Conservation (phyloP, 2,329 filamentous ascomycete species). For the Mollisiaceae sp. region DNA sequence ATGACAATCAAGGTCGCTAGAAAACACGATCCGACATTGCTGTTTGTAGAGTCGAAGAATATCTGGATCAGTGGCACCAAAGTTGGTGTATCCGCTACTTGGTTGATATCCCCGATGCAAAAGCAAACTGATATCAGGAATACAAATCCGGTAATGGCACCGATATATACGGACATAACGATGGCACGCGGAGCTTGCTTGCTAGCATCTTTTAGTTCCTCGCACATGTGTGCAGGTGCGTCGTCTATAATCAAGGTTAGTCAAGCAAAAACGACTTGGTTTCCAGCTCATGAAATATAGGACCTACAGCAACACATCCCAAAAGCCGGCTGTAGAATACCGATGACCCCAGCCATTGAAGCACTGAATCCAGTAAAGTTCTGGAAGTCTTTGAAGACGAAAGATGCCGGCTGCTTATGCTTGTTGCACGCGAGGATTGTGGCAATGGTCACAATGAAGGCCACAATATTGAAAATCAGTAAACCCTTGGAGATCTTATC, state of each 20-base stretch:
- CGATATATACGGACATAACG: conserved; percentile 53
- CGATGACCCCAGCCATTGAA: conserved; percentile 57
- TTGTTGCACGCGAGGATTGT: conserved; percentile 59
- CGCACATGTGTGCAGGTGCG: conserved; percentile 57
- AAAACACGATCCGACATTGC: conserved; percentile 51
- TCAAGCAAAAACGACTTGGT: no score
- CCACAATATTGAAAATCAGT: conserved; percentile 57
- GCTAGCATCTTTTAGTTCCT: conserved; percentile 57
- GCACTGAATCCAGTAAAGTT: conserved; percentile 58
- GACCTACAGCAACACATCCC: conserved; percentile 55
- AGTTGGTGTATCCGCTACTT: conserved; percentile 48
- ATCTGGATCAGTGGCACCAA: conserved; percentile 57
- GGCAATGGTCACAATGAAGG: conserved; percentile 57
- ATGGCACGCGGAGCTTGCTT: conserved; percentile 57
- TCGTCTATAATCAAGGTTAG: conserved; percentile 26
- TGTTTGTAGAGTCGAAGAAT: conserved; percentile 53
- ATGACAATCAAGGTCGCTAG: conserved; percentile 53
- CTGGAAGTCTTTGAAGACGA: conserved; percentile 60
- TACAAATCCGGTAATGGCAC: conserved; percentile 52
- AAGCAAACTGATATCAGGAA: conserved; percentile 56
- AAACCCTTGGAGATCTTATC: conserved; percentile 56
- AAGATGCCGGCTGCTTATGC: conserved; percentile 57
- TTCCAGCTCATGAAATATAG: not conserved
- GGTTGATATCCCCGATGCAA: conserved; percentile 55
- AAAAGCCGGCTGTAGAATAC: conserved; percentile 58